phyloP scores from a whole-genome alignment of 306 rosid genomes.

The Luffa aegyptiaca region DNA sequence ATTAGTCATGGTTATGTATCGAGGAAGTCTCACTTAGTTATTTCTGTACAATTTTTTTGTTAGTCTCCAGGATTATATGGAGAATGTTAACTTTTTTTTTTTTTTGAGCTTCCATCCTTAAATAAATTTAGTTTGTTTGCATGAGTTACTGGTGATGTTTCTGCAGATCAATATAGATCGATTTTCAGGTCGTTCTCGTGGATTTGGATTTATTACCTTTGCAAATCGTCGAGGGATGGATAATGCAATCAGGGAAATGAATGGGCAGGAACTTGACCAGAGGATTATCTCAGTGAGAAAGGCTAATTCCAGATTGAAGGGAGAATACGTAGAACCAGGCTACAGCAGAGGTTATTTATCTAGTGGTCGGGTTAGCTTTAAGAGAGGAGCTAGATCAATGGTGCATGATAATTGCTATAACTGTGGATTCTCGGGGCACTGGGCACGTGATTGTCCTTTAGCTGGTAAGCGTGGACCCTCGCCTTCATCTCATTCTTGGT shows the following conservation, averaged over 20 bases:
- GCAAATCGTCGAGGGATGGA: slow-evolving; percentile 79
- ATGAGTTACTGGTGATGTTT: slow-evolving; percentile 2
- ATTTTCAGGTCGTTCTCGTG: slow-evolving; percentile 82
- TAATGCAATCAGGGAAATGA: slow-evolving; percentile 90
- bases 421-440: slow-evolving; percentile 24
- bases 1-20: not conserved
- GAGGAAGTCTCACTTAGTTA: not conserved
- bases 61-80: not conserved
- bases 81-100: not conserved
- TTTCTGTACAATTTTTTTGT: not conserved
- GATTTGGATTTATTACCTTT: slow-evolving; percentile 88
- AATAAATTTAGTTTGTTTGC: not conserved
- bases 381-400: not conserved
- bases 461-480: slow-evolving; percentile 11
- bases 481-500: slow-evolving; percentile 6
- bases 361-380: not conserved
- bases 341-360: not conserved
- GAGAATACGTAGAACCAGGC: slow-evolving; percentile 48
- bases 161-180: slow-evolving; percentile 84
- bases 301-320: slow-evolving; percentile 68
- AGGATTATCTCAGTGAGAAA: slow-evolving; percentile 66
- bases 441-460: slow-evolving; percentile 26
- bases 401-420: slow-evolving; percentile 22
- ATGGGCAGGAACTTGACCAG: slow-evolving; percentile 65
- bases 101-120: not conserved